phyloP scores from a whole-genome alignment of 2,329 filamentous ascomycete genomes.

The Cryphonectria parasitica region DNA sequence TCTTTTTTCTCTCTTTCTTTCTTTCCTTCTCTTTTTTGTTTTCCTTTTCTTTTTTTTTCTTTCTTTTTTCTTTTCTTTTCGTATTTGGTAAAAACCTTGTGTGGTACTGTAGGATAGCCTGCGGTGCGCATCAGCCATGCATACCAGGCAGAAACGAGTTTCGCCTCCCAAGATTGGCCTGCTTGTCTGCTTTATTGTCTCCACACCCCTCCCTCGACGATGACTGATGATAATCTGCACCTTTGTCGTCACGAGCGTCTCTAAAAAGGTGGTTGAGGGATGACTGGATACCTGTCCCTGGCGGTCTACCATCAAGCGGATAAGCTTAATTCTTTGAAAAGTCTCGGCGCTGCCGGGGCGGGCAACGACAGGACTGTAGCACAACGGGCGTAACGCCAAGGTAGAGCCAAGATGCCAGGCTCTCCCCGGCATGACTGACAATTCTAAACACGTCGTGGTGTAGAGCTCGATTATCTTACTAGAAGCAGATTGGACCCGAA shows the following conservation, averaged over 20 bases:
- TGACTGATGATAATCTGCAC: not conserved
- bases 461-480: not conserved
- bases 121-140: not conserved
- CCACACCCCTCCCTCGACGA: not conserved
- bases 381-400: not conserved
- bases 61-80: too few relatives aligned
- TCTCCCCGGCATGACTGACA: not conserved
- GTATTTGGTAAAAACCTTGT: not conserved
- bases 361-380: not conserved
- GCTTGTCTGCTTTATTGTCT: not conserved
- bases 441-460: not conserved
- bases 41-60: not conserved
- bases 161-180: constrained; percentile 2
- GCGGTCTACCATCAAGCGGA: not conserved
- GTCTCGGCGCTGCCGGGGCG: not conserved
- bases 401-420: not conserved
- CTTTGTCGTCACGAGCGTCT: not conserved
- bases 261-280: too few relatives aligned
- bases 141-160: constrained; percentile 12
- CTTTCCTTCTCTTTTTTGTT: not conserved
- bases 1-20: not conserved
- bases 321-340: not conserved
- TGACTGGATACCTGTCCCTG: not conserved
- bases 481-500: not conserved
- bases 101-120: constrained; percentile 5